Conservation (phyloP, 2,329 filamentous ascomycete species). For the Aotearoamyces nothofagi region DNA sequence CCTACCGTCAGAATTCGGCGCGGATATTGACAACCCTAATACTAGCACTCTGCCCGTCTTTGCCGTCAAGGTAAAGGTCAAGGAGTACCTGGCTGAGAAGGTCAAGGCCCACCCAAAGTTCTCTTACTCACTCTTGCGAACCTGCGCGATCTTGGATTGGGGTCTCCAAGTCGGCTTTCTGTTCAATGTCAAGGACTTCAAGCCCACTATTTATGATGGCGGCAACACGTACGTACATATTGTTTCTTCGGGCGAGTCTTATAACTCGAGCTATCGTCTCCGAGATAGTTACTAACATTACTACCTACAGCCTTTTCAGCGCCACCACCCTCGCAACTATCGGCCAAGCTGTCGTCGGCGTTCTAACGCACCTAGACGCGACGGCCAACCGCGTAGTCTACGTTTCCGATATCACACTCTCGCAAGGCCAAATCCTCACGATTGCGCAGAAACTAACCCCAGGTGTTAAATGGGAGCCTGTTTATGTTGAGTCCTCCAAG, state of each 20-base stretch:
- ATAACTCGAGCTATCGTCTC: too few species aligned
- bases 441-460: conserved; percentile 20
- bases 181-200: conserved; percentile 25
- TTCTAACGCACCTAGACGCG: conserved; percentile 31
- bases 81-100: conserved; percentile 28
- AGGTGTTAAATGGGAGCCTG: conserved; percentile 13
- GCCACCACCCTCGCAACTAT: conserved; percentile 30
- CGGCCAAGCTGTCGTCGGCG: conserved; percentile 30
- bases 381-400: conserved; percentile 36
- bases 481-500: conserved; percentile 6
- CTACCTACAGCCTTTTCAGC: conserved; percentile 27
- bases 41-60: conserved; percentile 32
- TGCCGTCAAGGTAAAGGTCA: conserved; percentile 28
- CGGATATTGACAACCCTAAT: conserved; percentile 23
- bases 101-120: too few species aligned
- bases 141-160: conserved; percentile 47
- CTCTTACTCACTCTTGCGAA: too few species aligned
- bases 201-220: conserved; percentile 29
- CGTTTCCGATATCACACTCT: conserved; percentile 27
- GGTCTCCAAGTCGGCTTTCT: conserved; percentile 26
- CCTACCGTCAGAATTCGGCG: conserved; percentile 41
- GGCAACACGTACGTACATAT: too few species aligned
- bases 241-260: too few species aligned
- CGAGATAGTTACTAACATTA: too few species aligned
- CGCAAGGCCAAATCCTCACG: conserved; percentile 26